Evolutionary conservation across 345 rosid genomes (phyloP).

Genomic region (Sonneratia alba): DNA sequence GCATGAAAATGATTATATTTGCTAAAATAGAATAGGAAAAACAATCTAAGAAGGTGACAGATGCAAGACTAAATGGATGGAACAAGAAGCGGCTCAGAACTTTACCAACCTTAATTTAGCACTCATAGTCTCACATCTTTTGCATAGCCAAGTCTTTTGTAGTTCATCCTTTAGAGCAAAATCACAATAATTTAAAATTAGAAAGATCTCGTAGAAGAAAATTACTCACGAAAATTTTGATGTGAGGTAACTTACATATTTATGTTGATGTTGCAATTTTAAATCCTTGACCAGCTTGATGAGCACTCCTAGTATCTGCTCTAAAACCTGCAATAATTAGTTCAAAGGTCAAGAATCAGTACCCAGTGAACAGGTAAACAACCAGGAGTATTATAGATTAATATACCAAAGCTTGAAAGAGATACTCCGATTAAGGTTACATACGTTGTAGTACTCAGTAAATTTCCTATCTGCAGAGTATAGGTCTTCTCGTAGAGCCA

Average conservation of each 20-base stretch:
- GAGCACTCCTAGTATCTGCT: constrained; percentile 90
- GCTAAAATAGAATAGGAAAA: too few relatives aligned
- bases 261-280: constrained; percentile 88
- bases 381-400: background rate
- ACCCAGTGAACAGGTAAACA: constrained; percentile 5
- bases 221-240: background rate
- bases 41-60: background rate
- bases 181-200: background rate
- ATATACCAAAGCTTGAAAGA: constrained; percentile 1
- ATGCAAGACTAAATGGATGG: constrained; percentile 3
- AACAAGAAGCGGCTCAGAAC: background rate
- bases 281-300: constrained; percentile 96
- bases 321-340: constrained; percentile 51
- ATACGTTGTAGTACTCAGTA: constrained; percentile 84
- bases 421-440: background rate
- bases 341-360: constrained; percentile 7
- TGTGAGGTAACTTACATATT: constrained; percentile 48
- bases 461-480: constrained; percentile 89
- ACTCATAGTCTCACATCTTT: constrained; percentile 93
- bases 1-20: too few relatives aligned
- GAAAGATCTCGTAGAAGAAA: background rate
- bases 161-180: constrained; percentile 55
- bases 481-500: constrained; percentile 81
- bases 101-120: constrained; percentile 75
- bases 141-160: constrained; percentile 88